Base-by-base conservation (phyloP, 257 asterid genomes). In the Lantana camara region DNA sequence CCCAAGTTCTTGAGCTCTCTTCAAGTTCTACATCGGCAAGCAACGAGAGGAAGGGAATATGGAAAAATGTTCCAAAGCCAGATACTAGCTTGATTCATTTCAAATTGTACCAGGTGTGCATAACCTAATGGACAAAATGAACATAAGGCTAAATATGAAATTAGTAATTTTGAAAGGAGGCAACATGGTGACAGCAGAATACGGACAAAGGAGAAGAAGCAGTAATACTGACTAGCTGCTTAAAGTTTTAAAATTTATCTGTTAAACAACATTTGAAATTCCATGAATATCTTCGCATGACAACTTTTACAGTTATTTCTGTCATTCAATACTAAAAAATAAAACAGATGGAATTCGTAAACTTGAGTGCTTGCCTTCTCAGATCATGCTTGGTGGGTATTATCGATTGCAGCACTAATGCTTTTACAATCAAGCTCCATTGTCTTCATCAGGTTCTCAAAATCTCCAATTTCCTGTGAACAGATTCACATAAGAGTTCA, bases 371-470 rank as follows among this genome's bases (percentile, higher is more conserved):
- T 74, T 71, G 46, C 77, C 76, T 37, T 34, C 38, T 66, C 23
- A 48, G 48, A 56, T 81, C 75, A 79, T 54, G 82, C 45, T 73
- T 86, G 88, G 77, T 90, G 93, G 69, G 90, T 90, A 84, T 88
- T 94, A 67, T 79, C 54, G 66, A 94, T 84, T 44, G 99, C 99
- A 69, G 96, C 82, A 75, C 72, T 81, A 24, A 94, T 76, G 78
- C 97, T 88, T 83, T 77, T 86, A 74, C 95, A 90, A 65, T 94
- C 96, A 9, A 94, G 87, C 79, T 94, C 97, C 96, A 90, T 88
- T 1, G 97, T 90, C 96, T 94, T 94, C 99, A 94, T 94, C 99
- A 97, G 90, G 80, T 90, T 94, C 83, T 94, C 97, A 57, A 90
- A 94, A 61, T 88, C 99, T 54, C 97, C 99, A 50, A 94, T 94